A percentile compares a stretch with the other conserved stretches of the same genome.
Conservation (phyloP, 108 stramenopile species). For the Skeletonema menzelii region DNA sequence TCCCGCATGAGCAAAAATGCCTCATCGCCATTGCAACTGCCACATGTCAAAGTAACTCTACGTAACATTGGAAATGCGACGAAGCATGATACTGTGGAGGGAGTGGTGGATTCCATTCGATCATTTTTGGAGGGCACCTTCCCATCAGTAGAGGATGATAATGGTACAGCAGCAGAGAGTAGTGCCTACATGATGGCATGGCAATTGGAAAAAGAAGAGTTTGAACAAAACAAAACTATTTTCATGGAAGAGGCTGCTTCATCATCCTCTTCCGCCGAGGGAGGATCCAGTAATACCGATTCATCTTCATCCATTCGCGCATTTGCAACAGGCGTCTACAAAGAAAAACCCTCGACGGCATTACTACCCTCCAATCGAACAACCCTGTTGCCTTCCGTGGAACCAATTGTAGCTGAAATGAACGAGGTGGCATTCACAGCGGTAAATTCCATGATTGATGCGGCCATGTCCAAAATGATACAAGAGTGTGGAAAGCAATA, state of each 20-base stretch:
- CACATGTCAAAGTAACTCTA: conserved; percentile 45
- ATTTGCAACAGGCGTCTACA: conserved; percentile 17
- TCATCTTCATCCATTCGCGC: not conserved
- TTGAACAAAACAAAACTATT: conserved; percentile 30
- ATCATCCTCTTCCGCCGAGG: not conserved
- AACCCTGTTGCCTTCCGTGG: conserved; percentile 7
- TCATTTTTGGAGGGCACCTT: conserved; percentile 41
- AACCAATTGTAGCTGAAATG: conserved; percentile 23
- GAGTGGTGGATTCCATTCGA: conserved; percentile 27
- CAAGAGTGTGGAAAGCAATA: conserved; percentile 36
- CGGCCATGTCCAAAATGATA: conserved; percentile 46
- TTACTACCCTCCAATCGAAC: not conserved
- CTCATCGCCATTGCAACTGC: conserved; percentile 38
- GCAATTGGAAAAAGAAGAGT: conserved; percentile 30
- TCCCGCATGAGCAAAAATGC: conserved; percentile 16
- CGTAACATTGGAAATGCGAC: conserved; percentile 32
- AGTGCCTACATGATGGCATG: conserved; percentile 36
- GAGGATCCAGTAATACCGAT: not conserved
- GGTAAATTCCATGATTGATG: conserved; percentile 17
- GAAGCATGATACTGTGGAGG: conserved; percentile 16
- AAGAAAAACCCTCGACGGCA: conserved; percentile 10
- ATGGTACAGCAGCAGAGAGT: not conserved
- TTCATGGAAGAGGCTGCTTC: conserved; percentile 6
- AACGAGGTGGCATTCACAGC: conserved; percentile 5
- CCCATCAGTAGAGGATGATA: conserved; percentile 7